Percentiles rank a stretch among this genome's conserved stretches.
Conservation (phyloP, 2,329 filamentous ascomycete species). For the Aureobasidium melanogenum region DNA sequence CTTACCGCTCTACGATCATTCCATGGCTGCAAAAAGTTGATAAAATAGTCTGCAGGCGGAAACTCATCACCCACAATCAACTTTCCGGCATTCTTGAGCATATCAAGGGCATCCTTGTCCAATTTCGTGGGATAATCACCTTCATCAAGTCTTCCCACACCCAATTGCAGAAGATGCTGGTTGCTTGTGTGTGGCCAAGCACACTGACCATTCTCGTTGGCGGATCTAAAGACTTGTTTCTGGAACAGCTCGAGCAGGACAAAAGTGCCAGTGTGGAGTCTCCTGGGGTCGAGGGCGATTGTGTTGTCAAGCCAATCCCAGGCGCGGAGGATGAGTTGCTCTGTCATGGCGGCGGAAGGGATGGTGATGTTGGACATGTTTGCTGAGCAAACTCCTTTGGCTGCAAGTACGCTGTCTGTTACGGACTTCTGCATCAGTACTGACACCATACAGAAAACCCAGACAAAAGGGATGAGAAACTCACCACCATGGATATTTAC, state of each 20-base stretch:
- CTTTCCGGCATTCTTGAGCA: neutral
- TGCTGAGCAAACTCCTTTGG: neutral
- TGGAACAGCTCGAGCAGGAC: neutral
- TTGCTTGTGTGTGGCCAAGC: slow-evolving; percentile 2
- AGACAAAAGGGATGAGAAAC: neutral
- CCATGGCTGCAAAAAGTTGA: slow-evolving; percentile 1
- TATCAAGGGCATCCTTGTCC: neutral
- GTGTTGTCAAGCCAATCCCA: neutral
- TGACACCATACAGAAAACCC: neutral
- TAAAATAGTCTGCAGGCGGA: neutral
- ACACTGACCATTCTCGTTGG: neutral
- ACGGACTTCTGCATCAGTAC: neutral
- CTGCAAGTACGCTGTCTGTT: neutral
- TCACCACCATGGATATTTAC: neutral
- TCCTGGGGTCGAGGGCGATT: neutral
- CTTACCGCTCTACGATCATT: slow-evolving; percentile 3
- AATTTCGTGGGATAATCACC: neutral
- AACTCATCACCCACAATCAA: neutral
- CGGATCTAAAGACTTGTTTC: neutral
- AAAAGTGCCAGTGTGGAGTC: neutral
- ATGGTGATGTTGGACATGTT: neutral
- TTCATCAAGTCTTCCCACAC: neutral
- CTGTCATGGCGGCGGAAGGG: neutral
- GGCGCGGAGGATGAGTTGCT: neutral
- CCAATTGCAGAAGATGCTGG: neutral